These are phyloP conservation scores for Sambucus nigra DNA, from an alignment of 129 eudicot species.

Conservation along the genomic window DNA sequence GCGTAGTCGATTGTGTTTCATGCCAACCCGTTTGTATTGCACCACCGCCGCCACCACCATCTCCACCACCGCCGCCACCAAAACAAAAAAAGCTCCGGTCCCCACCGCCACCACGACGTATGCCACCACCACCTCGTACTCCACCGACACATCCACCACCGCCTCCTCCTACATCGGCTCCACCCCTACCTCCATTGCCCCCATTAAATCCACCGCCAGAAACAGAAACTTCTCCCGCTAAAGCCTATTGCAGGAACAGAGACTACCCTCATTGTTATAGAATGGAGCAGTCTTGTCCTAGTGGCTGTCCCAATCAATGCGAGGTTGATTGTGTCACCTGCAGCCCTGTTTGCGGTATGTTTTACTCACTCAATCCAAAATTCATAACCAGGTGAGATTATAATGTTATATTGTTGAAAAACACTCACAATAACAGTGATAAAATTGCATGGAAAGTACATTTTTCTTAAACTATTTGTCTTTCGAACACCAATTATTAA, in stretches of 20 bases:
- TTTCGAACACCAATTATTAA: no score
- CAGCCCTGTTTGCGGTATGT: slow-evolving; percentile 41
- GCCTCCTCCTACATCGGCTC: not conserved
- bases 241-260: slow-evolving; percentile 16
- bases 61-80: slow-evolving; percentile 20
- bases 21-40: slow-evolving; percentile 28
- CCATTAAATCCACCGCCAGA: slow-evolving; percentile 5
- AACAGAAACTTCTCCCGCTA: slow-evolving; percentile 1
- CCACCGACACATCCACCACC: not conserved
- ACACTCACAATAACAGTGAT: no score
- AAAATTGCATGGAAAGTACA: no score
- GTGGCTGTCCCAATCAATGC: slow-evolving; percentile 22
- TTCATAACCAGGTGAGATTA: no score
- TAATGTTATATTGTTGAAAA: no score
- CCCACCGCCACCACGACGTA: slow-evolving; percentile 9
- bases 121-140: not conserved
- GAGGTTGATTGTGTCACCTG: slow-evolving; percentile 37
- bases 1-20: slow-evolving; percentile 26
- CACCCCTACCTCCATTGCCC: slow-evolving; percentile 3
- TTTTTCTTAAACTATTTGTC: no score
- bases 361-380: no score
- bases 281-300: slow-evolving; percentile 25
- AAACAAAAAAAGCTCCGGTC: not conserved
- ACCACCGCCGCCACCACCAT: slow-evolving; percentile 13
- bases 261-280: slow-evolving; percentile 18